Conservation (phyloP, 306 rosid species). For the Arachis hypogaea region DNA sequence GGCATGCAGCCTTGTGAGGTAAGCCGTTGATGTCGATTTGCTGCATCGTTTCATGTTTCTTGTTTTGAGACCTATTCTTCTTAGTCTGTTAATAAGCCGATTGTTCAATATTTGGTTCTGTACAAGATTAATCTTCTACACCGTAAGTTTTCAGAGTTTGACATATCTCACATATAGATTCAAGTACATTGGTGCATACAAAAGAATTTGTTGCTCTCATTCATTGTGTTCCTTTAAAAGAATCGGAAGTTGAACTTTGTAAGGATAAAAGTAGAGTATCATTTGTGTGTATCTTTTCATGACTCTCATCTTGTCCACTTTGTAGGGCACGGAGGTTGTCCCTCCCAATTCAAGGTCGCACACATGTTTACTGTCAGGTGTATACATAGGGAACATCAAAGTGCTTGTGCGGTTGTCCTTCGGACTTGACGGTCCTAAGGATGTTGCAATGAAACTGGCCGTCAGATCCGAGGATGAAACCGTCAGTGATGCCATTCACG, state of each 20-base stretch:
- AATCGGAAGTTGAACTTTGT: too few relatives aligned
- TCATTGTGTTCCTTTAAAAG: too few relatives aligned
- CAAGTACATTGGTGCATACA: too few relatives aligned
- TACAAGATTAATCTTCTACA: too few relatives aligned
- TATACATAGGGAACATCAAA: slow-evolving; percentile 76
- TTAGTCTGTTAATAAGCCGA: neutral
- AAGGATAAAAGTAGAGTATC: too few relatives aligned
- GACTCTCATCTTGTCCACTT: slow-evolving; percentile 9
- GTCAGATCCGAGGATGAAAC: slow-evolving; percentile 82
- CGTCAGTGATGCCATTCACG: slow-evolving; percentile 87
- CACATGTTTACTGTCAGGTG: slow-evolving; percentile 79
- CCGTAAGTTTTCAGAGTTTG: too few relatives aligned
- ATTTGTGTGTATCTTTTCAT: neutral
- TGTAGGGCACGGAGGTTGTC: slow-evolving; percentile 92
- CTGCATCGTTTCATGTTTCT: slow-evolving; percentile 15
- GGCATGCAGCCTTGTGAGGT: slow-evolving; percentile 99
- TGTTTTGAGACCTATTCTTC: slow-evolving; percentile 8
- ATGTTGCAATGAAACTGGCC: slow-evolving; percentile 89
- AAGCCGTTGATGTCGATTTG: slow-evolving; percentile 28
- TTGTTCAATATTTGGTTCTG: too few relatives aligned
- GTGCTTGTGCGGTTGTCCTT: slow-evolving; percentile 86
- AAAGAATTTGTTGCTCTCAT: too few relatives aligned
- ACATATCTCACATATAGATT: too few relatives aligned
- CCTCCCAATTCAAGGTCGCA: slow-evolving; percentile 94
- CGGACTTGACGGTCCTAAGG: slow-evolving; percentile 88